These are phyloP conservation scores for Kurtzmaniella fragi DNA, from an alignment of 805 yeast species.

Conservation along the genomic window DNA sequence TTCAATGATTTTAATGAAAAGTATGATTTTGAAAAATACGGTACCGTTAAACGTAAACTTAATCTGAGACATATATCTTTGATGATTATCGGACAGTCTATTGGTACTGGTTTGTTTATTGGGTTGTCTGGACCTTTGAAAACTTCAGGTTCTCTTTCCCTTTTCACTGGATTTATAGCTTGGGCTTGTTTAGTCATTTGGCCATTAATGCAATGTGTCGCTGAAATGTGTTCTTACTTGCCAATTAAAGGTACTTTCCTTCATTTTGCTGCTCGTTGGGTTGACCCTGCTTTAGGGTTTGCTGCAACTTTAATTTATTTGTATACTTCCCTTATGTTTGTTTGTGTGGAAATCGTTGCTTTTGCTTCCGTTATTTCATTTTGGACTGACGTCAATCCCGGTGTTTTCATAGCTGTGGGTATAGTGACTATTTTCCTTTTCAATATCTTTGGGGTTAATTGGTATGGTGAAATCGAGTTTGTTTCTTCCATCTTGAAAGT, in stretches of 20 bases:
- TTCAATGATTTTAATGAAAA: constrained; percentile 22
- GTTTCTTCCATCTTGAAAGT: constrained; percentile 29
- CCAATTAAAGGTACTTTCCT: constrained; percentile 33
- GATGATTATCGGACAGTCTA: constrained; percentile 30
- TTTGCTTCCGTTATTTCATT: constrained; percentile 23
- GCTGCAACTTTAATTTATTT: constrained; percentile 28
- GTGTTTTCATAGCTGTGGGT: constrained; percentile 25
- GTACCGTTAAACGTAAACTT: constrained; percentile 24
- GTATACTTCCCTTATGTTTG: constrained; percentile 28
- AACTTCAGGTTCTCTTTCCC: constrained; percentile 29
- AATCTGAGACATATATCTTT: constrained; percentile 28
- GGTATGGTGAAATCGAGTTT: constrained; percentile 43
- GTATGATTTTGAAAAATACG: constrained; percentile 23
- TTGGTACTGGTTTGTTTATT: constrained; percentile 33
- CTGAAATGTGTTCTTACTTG: constrained; percentile 32
- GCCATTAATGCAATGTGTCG: constrained; percentile 33
- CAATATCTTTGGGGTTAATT: constrained; percentile 26
- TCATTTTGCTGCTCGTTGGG: constrained; percentile 30
- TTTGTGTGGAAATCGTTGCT: constrained; percentile 29
- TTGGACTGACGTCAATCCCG: constrained; percentile 30
- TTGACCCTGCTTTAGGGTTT: constrained; percentile 33
- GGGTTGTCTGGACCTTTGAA: constrained; percentile 27
- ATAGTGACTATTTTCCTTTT: constrained; percentile 22
- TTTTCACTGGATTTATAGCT: constrained; percentile 25
- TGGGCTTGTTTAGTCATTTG: constrained; percentile 27